Evolutionary conservation across 352 stramenopile genomes (phyloP).

Genomic region (Phytopythium mirpurense): DNA sequence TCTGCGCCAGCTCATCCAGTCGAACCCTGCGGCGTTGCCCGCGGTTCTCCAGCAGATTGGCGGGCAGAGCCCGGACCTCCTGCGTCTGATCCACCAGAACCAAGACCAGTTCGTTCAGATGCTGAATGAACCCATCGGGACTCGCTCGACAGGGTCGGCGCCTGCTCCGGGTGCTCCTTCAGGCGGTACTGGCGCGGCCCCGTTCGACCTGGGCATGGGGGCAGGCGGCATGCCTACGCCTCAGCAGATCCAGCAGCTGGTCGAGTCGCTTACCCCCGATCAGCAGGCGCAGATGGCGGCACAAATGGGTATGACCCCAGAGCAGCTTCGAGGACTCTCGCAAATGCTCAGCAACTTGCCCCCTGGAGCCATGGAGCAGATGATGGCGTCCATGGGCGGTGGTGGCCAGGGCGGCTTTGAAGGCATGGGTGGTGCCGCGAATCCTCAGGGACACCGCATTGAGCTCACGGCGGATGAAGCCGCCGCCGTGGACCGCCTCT

Average conservation of each 20-base stretch:
- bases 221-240: constrained; percentile 59
- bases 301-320: constrained; percentile 82
- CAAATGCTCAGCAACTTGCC: constrained; percentile 85
- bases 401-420: constrained; percentile 31
- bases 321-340: constrained; percentile 80
- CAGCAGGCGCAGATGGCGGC: constrained; percentile 77
- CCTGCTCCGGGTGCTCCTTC: constrained; percentile 15
- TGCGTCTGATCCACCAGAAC: constrained; percentile 84
- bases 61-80: constrained; percentile 72
- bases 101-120: constrained; percentile 84
- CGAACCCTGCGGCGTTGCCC: constrained; percentile 73
- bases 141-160: constrained; percentile 27
- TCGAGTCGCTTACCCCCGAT: constrained; percentile 70
- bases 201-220: constrained; percentile 44
- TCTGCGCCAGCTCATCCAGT: constrained; percentile 77
- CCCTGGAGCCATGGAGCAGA: constrained; percentile 79
- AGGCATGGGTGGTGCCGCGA: constrained; percentile 34
- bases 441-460: constrained; percentile 48
- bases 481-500: constrained; percentile 68
- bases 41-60: constrained; percentile 85
- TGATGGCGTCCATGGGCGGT: constrained; percentile 79
- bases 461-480: constrained; percentile 79
- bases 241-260: constrained; percentile 80
- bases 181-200: constrained; percentile 18
- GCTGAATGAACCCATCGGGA: constrained; percentile 83